Percentiles rank a stretch among this genome's conserved stretches.
Evolutionary conservation across 1,284 basidiomycete species (phyloP).

Genomic region (Marasmius fiardii): DNA sequence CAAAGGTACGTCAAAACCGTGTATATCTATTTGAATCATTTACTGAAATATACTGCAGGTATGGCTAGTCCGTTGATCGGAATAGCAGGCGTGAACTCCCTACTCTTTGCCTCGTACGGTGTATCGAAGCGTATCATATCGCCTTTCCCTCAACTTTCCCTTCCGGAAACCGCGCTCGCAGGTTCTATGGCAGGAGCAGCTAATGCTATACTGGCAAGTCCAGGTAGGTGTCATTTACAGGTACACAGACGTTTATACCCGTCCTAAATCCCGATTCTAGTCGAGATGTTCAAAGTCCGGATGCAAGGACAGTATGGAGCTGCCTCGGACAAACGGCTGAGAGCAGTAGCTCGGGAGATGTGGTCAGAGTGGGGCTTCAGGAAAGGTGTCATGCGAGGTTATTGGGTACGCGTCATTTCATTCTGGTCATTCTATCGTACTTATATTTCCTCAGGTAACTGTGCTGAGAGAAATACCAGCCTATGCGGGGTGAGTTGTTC

Average conservation of each 20-base stretch:
- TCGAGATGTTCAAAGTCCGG: constrained; percentile 91
- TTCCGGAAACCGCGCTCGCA: constrained; percentile 79
- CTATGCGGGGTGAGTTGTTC: constrained; percentile 73
- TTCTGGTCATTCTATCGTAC: background rate
- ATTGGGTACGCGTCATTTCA: constrained; percentile 65
- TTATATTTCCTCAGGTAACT: constrained; percentile 63
- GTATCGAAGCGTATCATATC: constrained; percentile 81
- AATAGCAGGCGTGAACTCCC: constrained; percentile 95
- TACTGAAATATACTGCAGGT: constrained; percentile 41
- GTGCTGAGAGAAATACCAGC: constrained; percentile 92
- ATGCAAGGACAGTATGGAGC: constrained; percentile 94
- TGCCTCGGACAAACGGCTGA: constrained; percentile 72
- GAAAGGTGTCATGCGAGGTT: constrained; percentile 92
- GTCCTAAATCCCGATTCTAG: constrained; percentile 29
- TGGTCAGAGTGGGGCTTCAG: constrained; percentile 83
- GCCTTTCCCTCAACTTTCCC: constrained; percentile 80
- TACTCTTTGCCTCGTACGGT: constrained; percentile 90
- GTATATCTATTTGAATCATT: background rate
- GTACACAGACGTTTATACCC: background rate
- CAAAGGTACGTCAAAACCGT: constrained; percentile 59
- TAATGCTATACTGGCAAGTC: constrained; percentile 86
- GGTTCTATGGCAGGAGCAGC: constrained; percentile 90
- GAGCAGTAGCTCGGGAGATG: constrained; percentile 74
- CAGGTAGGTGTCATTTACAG: constrained; percentile 47
- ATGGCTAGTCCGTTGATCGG: constrained; percentile 91